phyloP scores from a whole-genome alignment of 257 asterid genomes.

The Ligustrum vulgare region DNA sequence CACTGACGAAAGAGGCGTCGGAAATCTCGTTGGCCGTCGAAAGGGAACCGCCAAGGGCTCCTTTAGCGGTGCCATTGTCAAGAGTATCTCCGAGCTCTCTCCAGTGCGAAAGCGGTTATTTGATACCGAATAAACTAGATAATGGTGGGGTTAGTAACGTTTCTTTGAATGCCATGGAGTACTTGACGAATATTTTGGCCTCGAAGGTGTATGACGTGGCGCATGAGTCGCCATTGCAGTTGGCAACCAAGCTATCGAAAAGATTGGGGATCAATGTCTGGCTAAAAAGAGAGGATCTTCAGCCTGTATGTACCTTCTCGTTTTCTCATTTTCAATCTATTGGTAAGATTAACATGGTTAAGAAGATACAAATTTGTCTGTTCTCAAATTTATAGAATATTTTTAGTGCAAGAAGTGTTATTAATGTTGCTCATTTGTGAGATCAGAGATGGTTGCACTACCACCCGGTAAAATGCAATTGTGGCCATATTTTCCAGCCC shows the following conservation, averaged over 20 bases:
- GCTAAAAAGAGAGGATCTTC: slow-evolving; percentile 93
- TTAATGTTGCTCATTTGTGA: too few species aligned
- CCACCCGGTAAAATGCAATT: too few species aligned
- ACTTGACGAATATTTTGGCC: slow-evolving; percentile 73
- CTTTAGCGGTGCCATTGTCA: slow-evolving; percentile 31
- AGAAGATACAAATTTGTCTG: not conserved
- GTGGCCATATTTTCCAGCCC: too few species aligned
- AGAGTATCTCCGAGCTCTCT: slow-evolving; percentile 56
- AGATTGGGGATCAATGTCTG: slow-evolving; percentile 72
- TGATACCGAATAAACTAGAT: slow-evolving; percentile 44
- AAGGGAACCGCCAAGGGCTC: slow-evolving; percentile 11
- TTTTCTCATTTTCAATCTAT: not conserved
- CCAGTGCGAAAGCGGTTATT: slow-evolving; percentile 63
- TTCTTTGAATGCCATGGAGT: slow-evolving; percentile 59
- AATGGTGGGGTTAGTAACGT: slow-evolving; percentile 23
- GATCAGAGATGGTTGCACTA: too few species aligned
- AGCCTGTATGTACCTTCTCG: slow-evolving; percentile 55
- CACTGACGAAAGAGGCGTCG: slow-evolving; percentile 36
- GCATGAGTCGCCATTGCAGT: slow-evolving; percentile 76
- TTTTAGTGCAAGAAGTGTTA: not conserved
- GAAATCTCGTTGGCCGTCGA: slow-evolving; percentile 34
- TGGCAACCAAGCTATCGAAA: slow-evolving; percentile 68
- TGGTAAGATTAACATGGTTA: not conserved
- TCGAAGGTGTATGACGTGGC: slow-evolving; percentile 97
- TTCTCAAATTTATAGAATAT: not conserved